phyloP scores from a whole-genome alignment of 306 rosid species.

The Oxytropis ochrocephala region DNA sequence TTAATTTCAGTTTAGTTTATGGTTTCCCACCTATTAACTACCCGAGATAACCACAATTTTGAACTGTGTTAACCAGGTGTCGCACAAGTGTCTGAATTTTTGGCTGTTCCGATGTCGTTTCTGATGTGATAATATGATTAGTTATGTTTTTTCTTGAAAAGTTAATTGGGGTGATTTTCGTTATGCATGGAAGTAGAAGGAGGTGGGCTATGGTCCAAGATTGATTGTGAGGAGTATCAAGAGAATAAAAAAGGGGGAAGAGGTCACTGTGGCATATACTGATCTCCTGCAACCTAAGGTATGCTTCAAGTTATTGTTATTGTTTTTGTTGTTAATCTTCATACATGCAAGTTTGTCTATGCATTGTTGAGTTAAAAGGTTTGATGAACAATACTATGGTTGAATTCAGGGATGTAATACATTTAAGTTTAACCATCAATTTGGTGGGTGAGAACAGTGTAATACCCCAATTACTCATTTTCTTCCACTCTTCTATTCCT shows the following conservation, averaged over 20 bases:
- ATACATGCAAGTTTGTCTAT: neutral
- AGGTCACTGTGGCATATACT: conserved; percentile 66
- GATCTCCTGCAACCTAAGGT: conserved; percentile 81
- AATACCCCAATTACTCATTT: too few relatives aligned
- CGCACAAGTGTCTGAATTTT: too few relatives aligned
- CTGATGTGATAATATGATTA: neutral
- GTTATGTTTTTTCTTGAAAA: neutral
- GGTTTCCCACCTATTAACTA: too few relatives aligned
- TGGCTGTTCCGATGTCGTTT: too few relatives aligned
- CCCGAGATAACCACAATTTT: too few relatives aligned
- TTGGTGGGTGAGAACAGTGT: neutral
- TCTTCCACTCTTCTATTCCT: too few relatives aligned
- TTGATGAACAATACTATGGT: neutral
- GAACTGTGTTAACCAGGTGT: too few relatives aligned
- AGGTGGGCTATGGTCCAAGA: conserved; percentile 48
- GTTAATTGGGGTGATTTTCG: neutral
- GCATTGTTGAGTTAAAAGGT: neutral
- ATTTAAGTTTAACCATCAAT: neutral
- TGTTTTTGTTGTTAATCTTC: neutral
- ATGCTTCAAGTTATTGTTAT: neutral
- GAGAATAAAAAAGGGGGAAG: conserved; percentile 58
- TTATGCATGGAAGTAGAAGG: conserved; percentile 8
- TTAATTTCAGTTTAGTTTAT: too few relatives aligned
- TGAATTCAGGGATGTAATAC: neutral
- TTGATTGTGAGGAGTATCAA: conserved; percentile 66